phyloP scores from a whole-genome alignment of 164 flowering plant genomes.

The Tetracentron sinense region DNA sequence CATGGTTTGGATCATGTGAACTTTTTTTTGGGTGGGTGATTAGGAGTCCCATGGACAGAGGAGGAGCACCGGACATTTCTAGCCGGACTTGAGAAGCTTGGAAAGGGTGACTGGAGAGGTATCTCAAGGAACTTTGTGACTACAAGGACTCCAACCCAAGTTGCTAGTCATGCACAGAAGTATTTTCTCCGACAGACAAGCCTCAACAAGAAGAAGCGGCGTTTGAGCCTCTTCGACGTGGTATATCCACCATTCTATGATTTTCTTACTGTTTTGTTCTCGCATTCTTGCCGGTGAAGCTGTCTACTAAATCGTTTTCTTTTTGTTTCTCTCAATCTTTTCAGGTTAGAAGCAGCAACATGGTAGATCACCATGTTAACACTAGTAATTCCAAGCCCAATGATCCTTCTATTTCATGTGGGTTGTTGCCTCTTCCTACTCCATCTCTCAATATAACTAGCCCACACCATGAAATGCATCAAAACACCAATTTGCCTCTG shows the following conservation, averaged over 20 bases:
- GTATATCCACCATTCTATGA: conserved; percentile 25
- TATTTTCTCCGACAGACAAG: conserved; percentile 62
- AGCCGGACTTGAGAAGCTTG: conserved; percentile 69
- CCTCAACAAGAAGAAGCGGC: conserved; percentile 63
- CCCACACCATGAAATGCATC: conserved; percentile 7
- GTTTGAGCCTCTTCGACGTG: conserved; percentile 84
- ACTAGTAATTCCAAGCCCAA: conserved; percentile 8
- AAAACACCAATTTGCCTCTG: conserved; percentile 4
- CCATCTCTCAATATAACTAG: conserved; percentile 5
- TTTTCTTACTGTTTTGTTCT: background rate
- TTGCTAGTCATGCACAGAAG: conserved; percentile 93
- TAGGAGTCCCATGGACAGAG: conserved; percentile 89
- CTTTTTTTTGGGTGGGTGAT: conserved; percentile 7
- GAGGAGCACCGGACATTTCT: conserved; percentile 73
- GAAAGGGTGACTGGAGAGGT: conserved; percentile 96
- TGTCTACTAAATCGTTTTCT: background rate
- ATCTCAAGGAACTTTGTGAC: conserved; percentile 72
- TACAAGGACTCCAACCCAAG: conserved; percentile 84
- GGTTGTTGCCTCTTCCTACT: conserved; percentile 10
- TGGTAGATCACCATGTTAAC: background rate
- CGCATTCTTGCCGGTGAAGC: background rate
- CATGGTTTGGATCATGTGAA: background rate
- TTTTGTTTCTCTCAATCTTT: background rate
- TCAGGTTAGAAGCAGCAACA: conserved; percentile 29
- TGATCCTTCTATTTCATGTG: conserved; percentile 6